Conservation (phyloP, 176 grass and related monocot genomes). For the Oryza brachyantha region DNA sequence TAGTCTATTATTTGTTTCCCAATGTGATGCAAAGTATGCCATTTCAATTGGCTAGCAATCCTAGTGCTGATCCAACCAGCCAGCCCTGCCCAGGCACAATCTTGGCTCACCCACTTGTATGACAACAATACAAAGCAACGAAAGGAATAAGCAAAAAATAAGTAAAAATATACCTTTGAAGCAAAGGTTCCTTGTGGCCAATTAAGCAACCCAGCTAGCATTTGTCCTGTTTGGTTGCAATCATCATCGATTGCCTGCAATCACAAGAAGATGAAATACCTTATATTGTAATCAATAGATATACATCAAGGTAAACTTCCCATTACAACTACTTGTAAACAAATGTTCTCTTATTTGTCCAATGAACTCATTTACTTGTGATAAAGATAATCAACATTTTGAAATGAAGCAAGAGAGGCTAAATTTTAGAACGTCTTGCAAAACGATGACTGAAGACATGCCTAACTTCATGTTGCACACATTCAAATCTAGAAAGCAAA, state of each 20-base stretch:
- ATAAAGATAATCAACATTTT: neutral
- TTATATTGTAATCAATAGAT: neutral
- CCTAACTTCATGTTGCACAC: neutral
- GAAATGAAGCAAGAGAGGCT: neutral
- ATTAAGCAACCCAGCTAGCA: constrained; percentile 82
- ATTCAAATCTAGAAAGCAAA: neutral
- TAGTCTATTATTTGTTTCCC: neutral
- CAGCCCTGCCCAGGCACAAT: neutral
- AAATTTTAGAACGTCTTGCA: neutral
- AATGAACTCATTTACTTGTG: neutral
- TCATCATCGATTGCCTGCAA: constrained; percentile 92
- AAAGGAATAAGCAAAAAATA: neutral
- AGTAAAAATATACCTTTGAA: constrained; percentile 57
- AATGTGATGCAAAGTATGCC: neutral
- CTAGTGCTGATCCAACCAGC: neutral
- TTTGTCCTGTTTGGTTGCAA: constrained; percentile 98
- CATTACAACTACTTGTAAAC: neutral
- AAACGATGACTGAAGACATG: neutral
- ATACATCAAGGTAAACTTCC: neutral
- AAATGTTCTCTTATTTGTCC: neutral
- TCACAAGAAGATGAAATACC: neutral
- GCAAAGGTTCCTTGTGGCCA: constrained; percentile 95
- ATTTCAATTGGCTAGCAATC: neutral
- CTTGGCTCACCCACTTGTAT: neutral
- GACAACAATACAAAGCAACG: neutral